Conservation (phyloP, 352 stramenopile genomes). For the Pythium utonaiense region DNA sequence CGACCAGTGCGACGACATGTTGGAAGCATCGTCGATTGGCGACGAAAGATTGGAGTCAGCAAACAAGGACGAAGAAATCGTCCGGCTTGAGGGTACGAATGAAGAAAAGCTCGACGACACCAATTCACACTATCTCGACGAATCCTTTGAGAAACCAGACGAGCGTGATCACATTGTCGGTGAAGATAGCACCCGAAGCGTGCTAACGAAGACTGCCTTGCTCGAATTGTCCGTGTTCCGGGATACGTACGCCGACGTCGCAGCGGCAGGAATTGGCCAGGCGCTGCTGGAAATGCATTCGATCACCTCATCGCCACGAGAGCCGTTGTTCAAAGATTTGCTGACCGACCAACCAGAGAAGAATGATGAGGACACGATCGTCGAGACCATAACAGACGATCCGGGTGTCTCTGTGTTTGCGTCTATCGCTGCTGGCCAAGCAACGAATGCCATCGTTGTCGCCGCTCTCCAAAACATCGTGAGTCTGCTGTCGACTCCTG, state of each 20-base stretch:
- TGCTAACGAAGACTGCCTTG: not conserved
- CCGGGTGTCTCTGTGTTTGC: slow-evolving; percentile 7
- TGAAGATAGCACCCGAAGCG: not conserved
- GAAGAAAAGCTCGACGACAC: not conserved
- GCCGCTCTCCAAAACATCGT: slow-evolving; percentile 27
- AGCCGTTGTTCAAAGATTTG: not conserved
- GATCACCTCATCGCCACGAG: not conserved
- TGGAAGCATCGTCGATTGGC: not conserved
- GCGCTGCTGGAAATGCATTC: slow-evolving; percentile 1
- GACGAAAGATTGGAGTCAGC: not conserved
- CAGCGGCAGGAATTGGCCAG: slow-evolving; percentile 3
- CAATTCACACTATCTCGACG: not conserved
- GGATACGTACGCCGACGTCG: not conserved
- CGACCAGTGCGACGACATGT: no score
- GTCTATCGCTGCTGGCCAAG: slow-evolving; percentile 14
- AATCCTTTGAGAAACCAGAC: slow-evolving; percentile 1
- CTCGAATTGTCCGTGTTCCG: slow-evolving; percentile 1
- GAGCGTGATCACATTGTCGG: not conserved
- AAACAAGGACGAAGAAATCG: not conserved
- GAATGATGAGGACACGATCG: not conserved
- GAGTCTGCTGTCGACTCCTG: slow-evolving; percentile 11
- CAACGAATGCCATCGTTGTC: slow-evolving; percentile 28
- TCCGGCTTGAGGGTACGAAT: no score
- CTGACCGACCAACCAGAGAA: not conserved
- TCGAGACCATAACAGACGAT: not conserved